Evolutionary conservation across 2,329 filamentous ascomycete genomes (phyloP), one percentile per base, ranked within the genome.

Genomic region (Pseudocercospora cruenta): DNA sequence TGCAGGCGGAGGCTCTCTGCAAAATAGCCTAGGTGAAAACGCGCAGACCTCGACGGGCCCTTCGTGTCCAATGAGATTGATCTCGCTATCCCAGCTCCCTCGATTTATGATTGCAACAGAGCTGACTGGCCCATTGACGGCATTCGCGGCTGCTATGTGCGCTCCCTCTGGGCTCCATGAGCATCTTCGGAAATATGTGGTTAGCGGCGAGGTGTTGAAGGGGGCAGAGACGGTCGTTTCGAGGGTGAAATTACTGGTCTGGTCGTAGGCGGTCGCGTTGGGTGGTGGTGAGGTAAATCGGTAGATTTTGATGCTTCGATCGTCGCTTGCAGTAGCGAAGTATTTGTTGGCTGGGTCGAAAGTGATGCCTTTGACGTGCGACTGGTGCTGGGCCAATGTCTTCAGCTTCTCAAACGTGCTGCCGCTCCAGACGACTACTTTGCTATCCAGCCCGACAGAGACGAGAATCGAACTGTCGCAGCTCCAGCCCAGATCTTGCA

Each of bases 291-390:
- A 91, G 1, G 92, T 97, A 78, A 97, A 99, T 66, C 94, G 89
- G 80, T 96, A 98, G 73, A 99, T 92, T 78, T 96, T 96, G 80
- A 99, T 96, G 2, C 93, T 94, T 66, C 95, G 89, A 79, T 99
- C 95, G 78, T 99, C 95, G 80, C 93, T 97, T 2, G 96, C 94
- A 0, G 96, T 99, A 16, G 96, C 95, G 80, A 99, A 99, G 83
- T 97, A 99, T 78, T 98, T 99, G 82, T 98, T 98, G 49, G 95
- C 95, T 0, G 95, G 95, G 77, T 99, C 95, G 76, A 99, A 99
- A 0, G 94, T 97, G 74, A 99, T 96, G 68, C 96, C 95, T 79
- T 99, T 99, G 82, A 99, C 95, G 78, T 98, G 96, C 78, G 93
- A 97, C 78, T 96, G 93, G 79, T 99, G 95, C 65, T 94, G 90